Conservation (phyloP, 805 yeast species). For the Candida namnaoensis region DNA sequence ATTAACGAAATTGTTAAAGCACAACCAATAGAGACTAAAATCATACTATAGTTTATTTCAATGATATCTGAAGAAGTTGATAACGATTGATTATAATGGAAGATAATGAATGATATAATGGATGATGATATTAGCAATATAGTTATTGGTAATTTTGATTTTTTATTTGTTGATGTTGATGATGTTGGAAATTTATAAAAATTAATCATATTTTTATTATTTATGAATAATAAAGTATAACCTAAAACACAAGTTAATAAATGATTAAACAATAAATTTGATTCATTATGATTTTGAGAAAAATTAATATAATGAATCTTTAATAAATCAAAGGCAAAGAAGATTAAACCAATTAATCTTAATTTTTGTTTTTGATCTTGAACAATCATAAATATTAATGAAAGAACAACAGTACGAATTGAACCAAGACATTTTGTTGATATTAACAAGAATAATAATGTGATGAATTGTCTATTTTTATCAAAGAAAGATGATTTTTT, state of each 20-base stretch:
- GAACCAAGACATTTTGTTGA: background rate
- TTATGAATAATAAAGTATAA: background rate
- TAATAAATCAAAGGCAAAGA: background rate
- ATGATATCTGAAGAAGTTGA: too few species aligned
- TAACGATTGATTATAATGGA: too few species aligned
- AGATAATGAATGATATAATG: background rate
- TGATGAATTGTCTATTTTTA: background rate
- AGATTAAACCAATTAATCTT: too few species aligned
- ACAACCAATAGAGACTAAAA: slow-evolving; percentile 17
- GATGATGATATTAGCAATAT: background rate
- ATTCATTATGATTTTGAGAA: too few species aligned
- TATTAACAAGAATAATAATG: background rate
- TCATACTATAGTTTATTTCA: slow-evolving; percentile 13
- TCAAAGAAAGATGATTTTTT: too few species aligned
- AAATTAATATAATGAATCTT: too few species aligned
- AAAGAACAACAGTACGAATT: background rate
- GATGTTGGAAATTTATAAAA: background rate
- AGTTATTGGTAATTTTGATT: background rate
- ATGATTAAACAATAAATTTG: background rate
- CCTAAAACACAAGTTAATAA: background rate
- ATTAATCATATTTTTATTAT: slow-evolving; percentile 6
- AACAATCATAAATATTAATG: too few species aligned
- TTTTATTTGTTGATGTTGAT: background rate
- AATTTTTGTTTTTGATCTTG: background rate
- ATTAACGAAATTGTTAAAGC: slow-evolving; percentile 11